Percentiles rank a stretch among this genome's conserved stretches.
These are phyloP conservation scores for Fusarium sp. DNA, from an alignment of 2,329 filamentous ascomycete genomes.

Conservation along the genomic window DNA sequence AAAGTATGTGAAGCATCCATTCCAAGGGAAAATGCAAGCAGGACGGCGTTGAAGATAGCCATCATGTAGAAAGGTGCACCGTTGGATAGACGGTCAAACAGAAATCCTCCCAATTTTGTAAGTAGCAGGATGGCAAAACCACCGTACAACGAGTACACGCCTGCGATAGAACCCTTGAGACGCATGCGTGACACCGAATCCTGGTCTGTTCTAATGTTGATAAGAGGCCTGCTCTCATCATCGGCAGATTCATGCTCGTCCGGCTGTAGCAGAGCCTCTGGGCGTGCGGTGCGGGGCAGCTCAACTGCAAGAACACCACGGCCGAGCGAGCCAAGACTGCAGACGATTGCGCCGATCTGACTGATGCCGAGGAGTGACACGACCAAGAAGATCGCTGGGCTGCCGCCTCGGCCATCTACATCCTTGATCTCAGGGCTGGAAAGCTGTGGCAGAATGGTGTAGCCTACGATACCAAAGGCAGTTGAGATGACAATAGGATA, in stretches of 20 bases:
- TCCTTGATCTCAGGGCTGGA: conserved; percentile 81
- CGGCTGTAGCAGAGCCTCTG: conserved; percentile 50
- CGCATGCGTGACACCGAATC: conserved; percentile 65
- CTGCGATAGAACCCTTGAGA: conserved; percentile 94
- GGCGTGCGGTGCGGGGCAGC: conserved; percentile 49
- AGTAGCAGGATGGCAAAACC: conserved; percentile 91
- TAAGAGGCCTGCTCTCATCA: conserved; percentile 56
- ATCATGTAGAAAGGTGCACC: conserved; percentile 96
- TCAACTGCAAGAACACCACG: conserved; percentile 79
- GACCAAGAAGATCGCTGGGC: conserved; percentile 78
- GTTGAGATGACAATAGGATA: conserved; percentile 81
- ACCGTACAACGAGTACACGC: conserved; percentile 92
- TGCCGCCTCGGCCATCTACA: conserved; percentile 76
- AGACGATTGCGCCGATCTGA: conserved; percentile 97
- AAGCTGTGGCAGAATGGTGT: conserved; percentile 81
- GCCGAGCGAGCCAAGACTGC: conserved; percentile 90
- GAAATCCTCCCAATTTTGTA: conserved; percentile 88
- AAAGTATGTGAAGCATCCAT: conserved; percentile 65
- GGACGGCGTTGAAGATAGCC: conserved; percentile 84
- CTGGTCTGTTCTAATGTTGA: conserved; percentile 53
- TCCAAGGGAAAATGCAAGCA: conserved; percentile 72
- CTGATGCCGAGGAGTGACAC: conserved; percentile 88
- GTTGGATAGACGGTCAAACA: conserved; percentile 83
- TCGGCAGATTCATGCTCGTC: conserved; percentile 61
- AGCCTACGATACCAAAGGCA: conserved; percentile 82